Conservation (phyloP, 176 grass and related monocot genomes). For the Carex littledalei region DNA sequence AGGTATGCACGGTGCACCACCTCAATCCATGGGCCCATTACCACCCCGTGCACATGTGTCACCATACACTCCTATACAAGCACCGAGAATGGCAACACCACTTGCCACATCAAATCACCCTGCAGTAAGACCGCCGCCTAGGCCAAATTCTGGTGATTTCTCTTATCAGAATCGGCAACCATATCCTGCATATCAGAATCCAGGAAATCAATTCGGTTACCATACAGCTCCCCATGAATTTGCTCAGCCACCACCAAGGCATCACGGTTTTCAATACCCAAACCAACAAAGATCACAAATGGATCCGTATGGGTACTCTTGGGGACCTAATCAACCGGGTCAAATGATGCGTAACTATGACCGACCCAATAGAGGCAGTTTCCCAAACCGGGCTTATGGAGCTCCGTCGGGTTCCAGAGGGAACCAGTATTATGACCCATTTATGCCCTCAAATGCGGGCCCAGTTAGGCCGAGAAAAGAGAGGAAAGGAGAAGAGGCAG, state of each 20-base stretch:
- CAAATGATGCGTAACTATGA: constrained; percentile 3
- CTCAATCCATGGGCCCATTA: not conserved
- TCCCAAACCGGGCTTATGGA: not conserved
- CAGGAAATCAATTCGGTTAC: constrained; percentile 34
- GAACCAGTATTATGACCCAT: constrained; percentile 57
- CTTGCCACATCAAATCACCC: constrained; percentile 16
- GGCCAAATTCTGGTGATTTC: constrained; percentile 47
- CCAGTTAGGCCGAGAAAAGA: constrained; percentile 3
- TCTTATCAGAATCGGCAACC: constrained; percentile 49
- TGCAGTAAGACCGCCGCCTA: constrained; percentile 52
- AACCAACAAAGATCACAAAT: constrained; percentile 21
- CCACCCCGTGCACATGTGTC: not conserved
- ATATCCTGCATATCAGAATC: constrained; percentile 38
- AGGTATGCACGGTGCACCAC: constrained; percentile 12
- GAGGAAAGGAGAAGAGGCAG: constrained; percentile 39
- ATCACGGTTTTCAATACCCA: constrained; percentile 24
- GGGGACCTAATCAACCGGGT: constrained; percentile 7
- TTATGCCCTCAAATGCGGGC: constrained; percentile 31
- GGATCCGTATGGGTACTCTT: constrained; percentile 19
- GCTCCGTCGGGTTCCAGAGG: constrained; percentile 11
- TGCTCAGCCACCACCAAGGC: constrained; percentile 19
- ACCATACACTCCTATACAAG: constrained; percentile 18
- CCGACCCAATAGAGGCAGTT: constrained; percentile 9
- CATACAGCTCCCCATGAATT: constrained; percentile 32
- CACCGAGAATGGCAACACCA: constrained; percentile 7